Base-by-base conservation (phyloP, 2,329 filamentous ascomycete genomes). In the Cordyceps javanica region DNA sequence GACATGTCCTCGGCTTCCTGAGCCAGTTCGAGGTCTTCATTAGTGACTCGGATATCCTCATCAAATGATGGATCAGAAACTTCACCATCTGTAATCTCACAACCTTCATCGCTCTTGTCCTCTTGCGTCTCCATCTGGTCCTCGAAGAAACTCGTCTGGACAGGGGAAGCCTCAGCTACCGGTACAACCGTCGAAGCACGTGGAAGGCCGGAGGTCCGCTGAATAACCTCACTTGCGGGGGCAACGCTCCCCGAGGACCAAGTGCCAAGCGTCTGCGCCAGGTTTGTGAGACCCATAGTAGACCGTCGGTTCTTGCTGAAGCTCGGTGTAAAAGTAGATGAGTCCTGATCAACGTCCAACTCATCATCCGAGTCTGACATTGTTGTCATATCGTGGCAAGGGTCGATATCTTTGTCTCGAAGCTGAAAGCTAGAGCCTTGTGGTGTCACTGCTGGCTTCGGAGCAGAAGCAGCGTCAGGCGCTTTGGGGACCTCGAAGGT, bases 231-330 rank as follows among this genome's bases (percentile, higher is more conserved):
- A 7, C 6, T 38, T 16, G 32, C 6, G 61, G 80, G 78, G 6
- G 69, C 65, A 3, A 84, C 83, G 61, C 82, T 88, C 25, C 76
- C 76, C 1, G 86, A 77, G 61, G 79, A 78, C 87, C 88, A 90
- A 25, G 78, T 76, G 59, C 75, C 79, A 5, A 90, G 72, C 64
- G 86, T 80, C 38, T 80, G 74, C 4, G 82, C 82, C 38, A 90
- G 72, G 25, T 85, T 83, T 1, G 85, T 88, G 61, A 89, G 87
- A 2, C 84, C 83, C 61, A 72, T 64, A 2, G 67, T 70, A 3
- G 67, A 70, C 21, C 70, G 65, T 26, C 69, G 65, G 25, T 68
- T 66, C 25, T 59, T 58, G 19, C 59, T 64, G 3, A 70, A 71
- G 10, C 71, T 75, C 2, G 80, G 79, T 0, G 79, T 81, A 2